phyloP scores from a whole-genome alignment of 2,329 filamentous ascomycete genomes.

The Trichoderma breve region DNA sequence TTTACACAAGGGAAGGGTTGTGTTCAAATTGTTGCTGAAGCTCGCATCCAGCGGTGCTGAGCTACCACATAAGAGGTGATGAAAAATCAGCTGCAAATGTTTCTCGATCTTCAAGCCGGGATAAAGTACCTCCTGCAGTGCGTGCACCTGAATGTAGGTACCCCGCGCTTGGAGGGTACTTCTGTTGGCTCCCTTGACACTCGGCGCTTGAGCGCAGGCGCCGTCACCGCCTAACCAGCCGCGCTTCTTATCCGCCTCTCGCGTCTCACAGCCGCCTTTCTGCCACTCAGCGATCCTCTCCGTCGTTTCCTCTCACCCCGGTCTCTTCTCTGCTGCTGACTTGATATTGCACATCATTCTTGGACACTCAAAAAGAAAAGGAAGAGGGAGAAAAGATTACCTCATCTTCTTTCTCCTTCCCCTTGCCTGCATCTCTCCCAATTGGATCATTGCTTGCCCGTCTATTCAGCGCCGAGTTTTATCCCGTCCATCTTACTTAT shows the following conservation, averaged over 20 bases:
- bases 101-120: not conserved
- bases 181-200: not conserved
- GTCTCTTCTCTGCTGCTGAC: not conserved
- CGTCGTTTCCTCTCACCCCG: not conserved
- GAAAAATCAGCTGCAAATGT: not conserved
- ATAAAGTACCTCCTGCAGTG: not conserved
- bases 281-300: not conserved
- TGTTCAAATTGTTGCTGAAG: not conserved
- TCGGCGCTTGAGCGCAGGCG: not conserved
- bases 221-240: conserved; percentile 14
- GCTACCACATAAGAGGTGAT: not conserved
- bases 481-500: not conserved
- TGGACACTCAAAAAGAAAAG: not conserved
- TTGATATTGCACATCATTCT: not conserved
- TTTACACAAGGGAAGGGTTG: not conserved
- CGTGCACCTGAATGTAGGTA: not conserved
- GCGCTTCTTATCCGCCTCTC: conserved; percentile 10
- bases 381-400: not conserved
- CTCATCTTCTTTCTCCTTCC: not conserved
- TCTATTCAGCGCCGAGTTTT: not conserved
- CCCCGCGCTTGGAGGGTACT: conserved; percentile 7
- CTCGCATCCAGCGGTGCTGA: not conserved
- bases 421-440: not conserved
- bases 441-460: conserved; percentile 26
- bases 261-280: conserved; percentile 14